Percentiles rank a stretch among this genome's conserved stretches.
phyloP scores from a whole-genome alignment of 495 filamentous ascomycete species.

The Aspergillus asperescens region DNA sequence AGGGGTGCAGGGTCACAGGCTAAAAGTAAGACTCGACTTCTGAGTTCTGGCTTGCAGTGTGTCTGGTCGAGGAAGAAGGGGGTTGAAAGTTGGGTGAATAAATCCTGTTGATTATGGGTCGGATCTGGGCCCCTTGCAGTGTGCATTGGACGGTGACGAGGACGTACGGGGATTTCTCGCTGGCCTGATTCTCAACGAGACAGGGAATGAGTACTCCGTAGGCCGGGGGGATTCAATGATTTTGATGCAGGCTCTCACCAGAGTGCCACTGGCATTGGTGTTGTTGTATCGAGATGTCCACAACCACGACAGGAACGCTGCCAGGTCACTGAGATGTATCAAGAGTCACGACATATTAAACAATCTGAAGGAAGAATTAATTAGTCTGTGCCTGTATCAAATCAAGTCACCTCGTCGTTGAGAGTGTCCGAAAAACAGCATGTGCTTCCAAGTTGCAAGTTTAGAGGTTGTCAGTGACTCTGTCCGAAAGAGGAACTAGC shows the following conservation, averaged over 20 bases:
- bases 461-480: too few species aligned
- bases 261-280: background rate
- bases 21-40: too few species aligned
- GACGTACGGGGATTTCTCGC: background rate
- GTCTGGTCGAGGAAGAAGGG: background rate
- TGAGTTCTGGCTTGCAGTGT: too few species aligned
- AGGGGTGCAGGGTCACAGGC: background rate
- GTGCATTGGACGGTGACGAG: background rate
- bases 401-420: too few species aligned
- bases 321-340: background rate
- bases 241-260: too few species aligned
- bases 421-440: too few species aligned
- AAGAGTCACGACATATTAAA: background rate
- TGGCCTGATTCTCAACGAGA: background rate
- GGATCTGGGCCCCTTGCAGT: background rate
- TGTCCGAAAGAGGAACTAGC: background rate
- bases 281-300: background rate
- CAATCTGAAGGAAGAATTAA: background rate
- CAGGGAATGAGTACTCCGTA: background rate
- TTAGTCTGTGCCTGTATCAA: background rate
- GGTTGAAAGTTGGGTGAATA: background rate
- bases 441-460: too few species aligned
- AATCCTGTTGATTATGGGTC: background rate
- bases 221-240: too few species aligned
- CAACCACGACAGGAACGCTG: too few species aligned